Base-by-base conservation (phyloP, 306 rosid species). In the Gleditsia sinensis region DNA sequence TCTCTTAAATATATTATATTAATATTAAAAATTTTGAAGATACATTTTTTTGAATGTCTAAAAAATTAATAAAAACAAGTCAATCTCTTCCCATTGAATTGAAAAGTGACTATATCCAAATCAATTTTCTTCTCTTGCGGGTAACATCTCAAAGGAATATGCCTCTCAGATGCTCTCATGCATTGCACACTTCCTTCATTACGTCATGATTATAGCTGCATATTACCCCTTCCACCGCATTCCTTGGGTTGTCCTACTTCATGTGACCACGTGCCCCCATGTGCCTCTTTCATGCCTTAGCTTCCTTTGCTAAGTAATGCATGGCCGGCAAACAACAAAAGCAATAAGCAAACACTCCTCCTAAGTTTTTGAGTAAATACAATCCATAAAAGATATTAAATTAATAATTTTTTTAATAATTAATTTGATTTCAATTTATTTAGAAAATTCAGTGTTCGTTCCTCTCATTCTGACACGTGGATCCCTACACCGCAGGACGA, bases 391-490 rank as follows among this genome's bases (percentile, higher is more conserved):
- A n/a, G n/a, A n/a, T n/a, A n/a, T n/a, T n/a, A n/a, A n/a, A n/a
- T n/a, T n/a, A n/a, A n/a, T n/a, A n/a, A n/a, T n/a, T n/a, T n/a
- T n/a, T n/a, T n/a, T n/a, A n/a, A n/a, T n/a, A n/a, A n/a, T n/a
- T n/a, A n/a, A n/a, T n/a, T n/a, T n/a, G n/a, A n/a, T n/a, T n/a
- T n/a, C n/a, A n/a, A n/a, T n/a, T n/a, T n/a, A n/a, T n/a, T n/a
- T n/a, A n/a, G n/a, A n/a, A n/a, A n/a, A n/a, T n/a, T n/a, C n/a
- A n/a, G n/a, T n/a, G n/a, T n/a, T n/a, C n/a, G n/a, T n/a, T n/a
- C 69, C 71, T 12, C 68, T 72, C 64, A 74, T 75, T 59, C 65
- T 78, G 88, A 82, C 98, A 84, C 90, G 85, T 88, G 96, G 82
- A 76, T 1, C 62, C 70, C 78, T 61, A 32, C 37, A 61, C 36